Base-by-base conservation (phyloP, 495 filamentous ascomycete species). In the Haplographium delicatum region DNA sequence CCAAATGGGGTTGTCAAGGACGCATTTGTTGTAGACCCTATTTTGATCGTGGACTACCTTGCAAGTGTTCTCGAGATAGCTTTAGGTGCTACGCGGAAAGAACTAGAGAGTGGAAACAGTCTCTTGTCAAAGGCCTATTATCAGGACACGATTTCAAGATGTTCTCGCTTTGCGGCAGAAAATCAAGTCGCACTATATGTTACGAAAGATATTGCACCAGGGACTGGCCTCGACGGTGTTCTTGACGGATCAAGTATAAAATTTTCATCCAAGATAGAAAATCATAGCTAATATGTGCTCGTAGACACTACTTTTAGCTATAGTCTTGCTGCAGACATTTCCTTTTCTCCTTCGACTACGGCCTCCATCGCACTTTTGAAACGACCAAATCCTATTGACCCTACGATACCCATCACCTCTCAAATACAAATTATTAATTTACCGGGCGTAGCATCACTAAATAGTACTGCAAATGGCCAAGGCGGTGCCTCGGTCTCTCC, bases 391-490 rank as follows among this genome's bases (percentile, higher is more conserved):
- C 85, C 90, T 23, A 87, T 97, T 64, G 89, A 96, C 65, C 78
- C 88, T 44, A 71, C 72, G 51, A 68, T 86, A 57, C 84, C 89
- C 33, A 80, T 99, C 51, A 75, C 81, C 37, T 80, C 82, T 37
- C 93, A 99, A 62, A 82, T 99, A 39, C 87, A 91, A 64, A 84
- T 95, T 54, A 86, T 91, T 62, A 95, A 94, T 61, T 74, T 99
- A 9, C 93, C 93, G 0, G 90, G 90, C 39, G 72, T 81, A 10
- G 81, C 84, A 20, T 76, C 80, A 39, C 70, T 85, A 16, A 79
- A 75, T 56, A 82, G 75, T 54, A 68, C 77, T 34, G 71, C 78
- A 24, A 74, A 79, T 38, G 83, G 86, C 44, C 83, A 89, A 62
- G 80, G 79, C 31, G 75, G 75, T 37, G 75, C 85, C 16, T 42